Base-by-base conservation (phyloP, 1,139 yeast genomes). In the Blastobotrys petasosporus region DNA sequence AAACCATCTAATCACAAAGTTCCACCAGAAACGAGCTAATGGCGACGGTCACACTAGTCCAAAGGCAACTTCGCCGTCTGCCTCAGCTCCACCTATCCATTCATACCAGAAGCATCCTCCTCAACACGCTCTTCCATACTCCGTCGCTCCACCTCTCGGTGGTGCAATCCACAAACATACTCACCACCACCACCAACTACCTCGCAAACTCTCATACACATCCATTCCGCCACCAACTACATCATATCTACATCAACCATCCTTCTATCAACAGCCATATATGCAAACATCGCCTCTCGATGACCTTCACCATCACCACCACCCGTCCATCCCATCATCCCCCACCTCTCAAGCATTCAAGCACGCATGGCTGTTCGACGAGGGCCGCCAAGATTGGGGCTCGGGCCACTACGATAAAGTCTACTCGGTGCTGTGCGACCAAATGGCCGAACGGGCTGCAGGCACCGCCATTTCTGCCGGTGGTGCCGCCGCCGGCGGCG, bases 1-100 rank as follows among this genome's bases (percentile, higher is more conserved):
- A 41, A 64, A 64, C 50, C 68, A 64, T 41, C 51, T 64, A 37
- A 46, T 52, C 16, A 63, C 68, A 1, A 57, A 58, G 47, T 54
- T 63, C 36, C 67, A 64, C 44, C 44, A 56, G 47, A 48, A 62
- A 50, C 47, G 59, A 31, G 53, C 59, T 15, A 45, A 49, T 16
- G 48, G 23, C 31, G 47, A 13, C 28, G 38, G 10, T 17, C 37
- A n/a, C 42, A 41, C 32, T 32, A 39, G 25, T 20, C 25, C 25
- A 20, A 25, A 37, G 12, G 13, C 40, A 11, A 30, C 38, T n/a
- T 33, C 29, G 32, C 39, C 11, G 35, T 30, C 10, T 7, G 28
- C 41, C 15, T 29, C 41, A 13, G 16, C 16, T 4, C 11, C 13
- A 35, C 29, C 29, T 11, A 20, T n/a, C 17, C 39, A 23, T 4